Percentiles rank a stretch among this genome's conserved stretches.
Conservation (phyloP, 2,329 filamentous ascomycete genomes). For the Fusarium nisikadoi region DNA sequence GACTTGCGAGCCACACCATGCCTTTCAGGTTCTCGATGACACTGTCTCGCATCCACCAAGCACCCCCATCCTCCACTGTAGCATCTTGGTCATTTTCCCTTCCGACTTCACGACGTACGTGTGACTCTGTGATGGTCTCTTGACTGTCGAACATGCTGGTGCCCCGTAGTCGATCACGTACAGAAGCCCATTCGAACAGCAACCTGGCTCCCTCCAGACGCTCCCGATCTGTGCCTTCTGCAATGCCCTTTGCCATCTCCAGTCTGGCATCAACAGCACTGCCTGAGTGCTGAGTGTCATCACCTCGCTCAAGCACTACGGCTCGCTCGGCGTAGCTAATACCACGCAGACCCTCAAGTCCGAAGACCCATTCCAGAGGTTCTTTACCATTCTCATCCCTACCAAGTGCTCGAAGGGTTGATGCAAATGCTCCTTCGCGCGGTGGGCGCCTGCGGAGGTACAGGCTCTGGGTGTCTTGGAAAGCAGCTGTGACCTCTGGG, state of each 20-base stretch:
- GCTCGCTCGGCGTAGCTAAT: constrained; percentile 74
- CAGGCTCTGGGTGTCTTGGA: constrained; percentile 76
- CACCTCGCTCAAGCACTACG: constrained; percentile 65
- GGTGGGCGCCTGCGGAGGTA: constrained; percentile 77
- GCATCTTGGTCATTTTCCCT: constrained; percentile 36
- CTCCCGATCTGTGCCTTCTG: constrained; percentile 54
- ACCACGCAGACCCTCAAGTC: constrained; percentile 63
- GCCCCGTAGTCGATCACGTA: constrained; percentile 51
- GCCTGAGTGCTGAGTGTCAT: constrained; percentile 60
- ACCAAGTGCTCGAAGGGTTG: constrained; percentile 79
- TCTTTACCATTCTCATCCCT: constrained; percentile 47
- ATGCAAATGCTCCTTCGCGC: constrained; percentile 75
- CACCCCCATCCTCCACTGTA: constrained; percentile 45
- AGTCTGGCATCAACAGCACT: constrained; percentile 76
- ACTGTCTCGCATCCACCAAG: constrained; percentile 67
- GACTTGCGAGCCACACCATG: constrained; percentile 62
- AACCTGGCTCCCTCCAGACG: constrained; percentile 61
- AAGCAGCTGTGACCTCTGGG: constrained; percentile 67
- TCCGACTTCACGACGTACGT: constrained; percentile 27
- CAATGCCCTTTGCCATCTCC: constrained; percentile 65
- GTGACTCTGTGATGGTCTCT: constrained; percentile 46
- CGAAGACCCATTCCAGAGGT: constrained; percentile 80
- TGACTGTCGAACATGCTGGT: constrained; percentile 48
- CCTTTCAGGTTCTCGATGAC: constrained; percentile 67
- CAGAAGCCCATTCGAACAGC: constrained; percentile 67